Evolutionary conservation across 441 rosid genomes (phyloP).

Genomic region (Aleurites moluccanus): DNA sequence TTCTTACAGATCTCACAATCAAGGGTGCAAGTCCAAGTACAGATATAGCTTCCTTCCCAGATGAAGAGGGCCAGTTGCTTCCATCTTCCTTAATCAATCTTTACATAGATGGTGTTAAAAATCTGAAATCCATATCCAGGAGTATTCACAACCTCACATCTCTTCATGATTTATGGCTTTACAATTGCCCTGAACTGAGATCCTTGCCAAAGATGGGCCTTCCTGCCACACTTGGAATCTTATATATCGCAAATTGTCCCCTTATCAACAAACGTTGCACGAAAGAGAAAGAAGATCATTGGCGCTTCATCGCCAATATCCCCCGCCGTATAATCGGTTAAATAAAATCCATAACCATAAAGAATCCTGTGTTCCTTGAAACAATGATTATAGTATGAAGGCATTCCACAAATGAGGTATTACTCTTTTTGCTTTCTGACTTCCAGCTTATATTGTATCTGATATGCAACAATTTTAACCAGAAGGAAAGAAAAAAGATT

Average conservation of each 20-base stretch:
- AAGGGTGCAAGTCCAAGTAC: background rate
- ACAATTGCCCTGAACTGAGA: conserved; percentile 4
- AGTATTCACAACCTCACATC: conserved; percentile 12
- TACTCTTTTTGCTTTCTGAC: background rate
- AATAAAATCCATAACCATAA: too few relatives aligned
- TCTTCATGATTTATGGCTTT: conserved; percentile 10
- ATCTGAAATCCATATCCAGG: conserved; percentile 8
- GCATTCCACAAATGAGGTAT: background rate
- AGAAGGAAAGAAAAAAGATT: too few relatives aligned
- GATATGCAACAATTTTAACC: background rate
- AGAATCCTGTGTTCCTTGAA: background rate
- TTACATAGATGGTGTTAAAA: background rate
- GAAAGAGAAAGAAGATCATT: conserved; percentile 5
- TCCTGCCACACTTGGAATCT: conserved; percentile 14
- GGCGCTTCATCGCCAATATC: conserved; percentile 20
- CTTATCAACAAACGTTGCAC: conserved; percentile 4
- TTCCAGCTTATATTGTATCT: background rate
- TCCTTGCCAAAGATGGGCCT: conserved; percentile 20
- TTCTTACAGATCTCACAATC: background rate
- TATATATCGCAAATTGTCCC: background rate
- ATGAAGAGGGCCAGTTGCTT: conserved; percentile 16
- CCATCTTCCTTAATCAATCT: conserved; percentile 15
- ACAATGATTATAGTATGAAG: background rate
- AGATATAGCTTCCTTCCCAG: conserved; percentile 18
- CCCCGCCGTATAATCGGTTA: background rate